Evolutionary conservation across 129 eudicot genomes (phyloP), one percentile per base, ranked within the genome.

Genomic region (Tagetes erecta): DNA sequence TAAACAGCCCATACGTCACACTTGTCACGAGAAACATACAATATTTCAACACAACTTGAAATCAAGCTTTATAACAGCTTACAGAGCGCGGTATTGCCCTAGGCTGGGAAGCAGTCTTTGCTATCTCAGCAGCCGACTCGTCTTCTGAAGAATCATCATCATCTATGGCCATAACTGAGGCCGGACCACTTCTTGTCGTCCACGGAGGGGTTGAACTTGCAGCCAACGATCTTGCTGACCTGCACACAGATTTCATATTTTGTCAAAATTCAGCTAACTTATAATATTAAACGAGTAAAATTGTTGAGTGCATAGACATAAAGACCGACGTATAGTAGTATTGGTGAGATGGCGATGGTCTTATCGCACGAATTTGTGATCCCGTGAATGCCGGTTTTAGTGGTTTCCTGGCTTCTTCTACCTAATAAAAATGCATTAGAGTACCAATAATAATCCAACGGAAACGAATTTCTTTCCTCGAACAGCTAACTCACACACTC

Each of bases 211-310:
- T 89, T 56, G 82, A 75, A 75, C 96, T 87, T 71, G 86, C 92
- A 35, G 92, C 90, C 71, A 89, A 67, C 2, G 96, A 89, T 76
- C 96, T 87, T 67, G 96, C 96, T 76, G 96, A 89, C 85, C 96
- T 89, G 92, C 51, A 74, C 3, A 57, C n/a, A 41, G 1, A 63
- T 66, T 62, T 49, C 40, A 53, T n/a, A 40, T 59, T 34, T 10
- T 27, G 8, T 47, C 34, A 4, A 67, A 57, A 7, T 13, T 39
- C 9, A 55, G 27, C 67, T 20, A 58, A 42, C 7, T 57, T 58
- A 6, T 58, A 20, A 4, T 8, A 27, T 30, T 30, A 47, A 37
- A 39, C 35, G 38, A 37, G 33, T 39, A 47, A 63, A 8, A 59
- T 11, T 30, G 6, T 12, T n/a, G 41, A 33, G 52, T 64, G 1